Evolutionary conservation across 441 rosid genomes (phyloP).

Genomic region (Populus hybrid): DNA sequence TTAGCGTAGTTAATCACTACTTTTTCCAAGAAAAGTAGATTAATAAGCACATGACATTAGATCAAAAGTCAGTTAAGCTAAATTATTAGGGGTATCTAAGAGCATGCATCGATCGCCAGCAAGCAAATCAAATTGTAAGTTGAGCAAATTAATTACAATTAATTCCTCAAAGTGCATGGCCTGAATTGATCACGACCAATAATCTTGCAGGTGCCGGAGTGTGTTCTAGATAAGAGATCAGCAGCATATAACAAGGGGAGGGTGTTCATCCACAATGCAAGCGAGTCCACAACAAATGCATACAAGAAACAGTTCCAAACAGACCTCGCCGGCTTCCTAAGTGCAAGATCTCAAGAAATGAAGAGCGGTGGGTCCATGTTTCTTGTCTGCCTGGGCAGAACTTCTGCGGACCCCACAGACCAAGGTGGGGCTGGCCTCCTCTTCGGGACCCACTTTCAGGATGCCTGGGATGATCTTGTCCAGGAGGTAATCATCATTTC

Average conservation of each 20-base stretch:
- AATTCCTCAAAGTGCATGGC: not conserved
- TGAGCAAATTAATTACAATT: too few species aligned
- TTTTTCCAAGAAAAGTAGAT: too few species aligned
- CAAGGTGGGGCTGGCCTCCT: slow-evolving; percentile 94
- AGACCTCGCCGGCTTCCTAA: slow-evolving; percentile 66
- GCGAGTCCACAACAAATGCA: slow-evolving; percentile 49
- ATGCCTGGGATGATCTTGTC: slow-evolving; percentile 98
- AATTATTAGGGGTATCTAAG: not conserved
- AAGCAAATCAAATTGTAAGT: not conserved
- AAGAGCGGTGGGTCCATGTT: slow-evolving; percentile 91
- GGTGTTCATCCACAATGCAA: slow-evolving; percentile 77
- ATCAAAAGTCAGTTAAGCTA: not conserved
- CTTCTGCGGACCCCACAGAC: slow-evolving; percentile 78
- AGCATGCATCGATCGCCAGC: not conserved
- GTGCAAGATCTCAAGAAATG: slow-evolving; percentile 71
- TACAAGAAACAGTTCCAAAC: slow-evolving; percentile 75
- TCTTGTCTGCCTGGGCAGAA: slow-evolving; percentile 86
- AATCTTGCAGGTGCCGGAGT: slow-evolving; percentile 68
- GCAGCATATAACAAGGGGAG: slow-evolving; percentile 68
- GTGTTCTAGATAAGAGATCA: slow-evolving; percentile 65
- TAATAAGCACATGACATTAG: not conserved
- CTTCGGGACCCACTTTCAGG: slow-evolving; percentile 97
- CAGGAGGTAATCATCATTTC: slow-evolving; percentile 52
- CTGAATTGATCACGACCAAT: not conserved
- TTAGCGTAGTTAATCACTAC: not conserved